Evolutionary conservation across 352 stramenopile species (phyloP).

Genomic region (Globisporangium apiculatum): DNA sequence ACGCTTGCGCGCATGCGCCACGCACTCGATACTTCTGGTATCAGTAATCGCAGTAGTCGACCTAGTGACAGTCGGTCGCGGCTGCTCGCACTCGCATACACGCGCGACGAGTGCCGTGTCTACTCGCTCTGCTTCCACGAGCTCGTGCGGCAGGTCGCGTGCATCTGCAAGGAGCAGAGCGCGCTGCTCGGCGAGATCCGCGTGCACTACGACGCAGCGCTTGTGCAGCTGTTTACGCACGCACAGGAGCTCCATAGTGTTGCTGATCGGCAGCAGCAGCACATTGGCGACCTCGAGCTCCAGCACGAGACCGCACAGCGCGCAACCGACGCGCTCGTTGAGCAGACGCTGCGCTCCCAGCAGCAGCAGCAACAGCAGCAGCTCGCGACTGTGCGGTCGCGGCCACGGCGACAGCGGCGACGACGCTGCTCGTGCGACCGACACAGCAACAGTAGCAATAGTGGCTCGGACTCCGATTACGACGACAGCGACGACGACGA

Average conservation of each 20-base stretch:
- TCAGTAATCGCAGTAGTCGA: too few species aligned
- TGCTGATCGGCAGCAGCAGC: conserved; percentile 22
- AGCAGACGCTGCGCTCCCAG: conserved; percentile 7
- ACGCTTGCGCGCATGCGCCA: conserved; percentile 51
- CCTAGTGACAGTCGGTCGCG: background rate
- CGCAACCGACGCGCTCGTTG: conserved; percentile 18
- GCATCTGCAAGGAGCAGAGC: conserved; percentile 72
- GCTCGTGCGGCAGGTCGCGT: conserved; percentile 65
- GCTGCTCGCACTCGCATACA: conserved; percentile 30
- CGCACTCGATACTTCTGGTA: background rate
- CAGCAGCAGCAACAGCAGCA: background rate
- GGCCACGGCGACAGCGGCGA: background rate
- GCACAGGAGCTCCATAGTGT: conserved; percentile 12
- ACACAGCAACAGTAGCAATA: background rate
- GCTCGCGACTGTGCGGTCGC: background rate
- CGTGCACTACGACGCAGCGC: conserved; percentile 33
- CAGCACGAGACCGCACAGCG: conserved; percentile 11
- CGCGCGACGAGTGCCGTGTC: conserved; percentile 44
- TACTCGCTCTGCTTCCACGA: conserved; percentile 78
- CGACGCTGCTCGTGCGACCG: background rate
- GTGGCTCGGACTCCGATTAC: background rate
- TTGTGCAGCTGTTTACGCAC: conserved; percentile 20
- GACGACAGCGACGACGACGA: conserved; percentile 14
- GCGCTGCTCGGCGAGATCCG: conserved; percentile 58
- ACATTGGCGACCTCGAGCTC: conserved; percentile 12